phyloP scores from a whole-genome alignment of 225 moss, liverwort and hornwort species.

The Polytrichum commune region DNA sequence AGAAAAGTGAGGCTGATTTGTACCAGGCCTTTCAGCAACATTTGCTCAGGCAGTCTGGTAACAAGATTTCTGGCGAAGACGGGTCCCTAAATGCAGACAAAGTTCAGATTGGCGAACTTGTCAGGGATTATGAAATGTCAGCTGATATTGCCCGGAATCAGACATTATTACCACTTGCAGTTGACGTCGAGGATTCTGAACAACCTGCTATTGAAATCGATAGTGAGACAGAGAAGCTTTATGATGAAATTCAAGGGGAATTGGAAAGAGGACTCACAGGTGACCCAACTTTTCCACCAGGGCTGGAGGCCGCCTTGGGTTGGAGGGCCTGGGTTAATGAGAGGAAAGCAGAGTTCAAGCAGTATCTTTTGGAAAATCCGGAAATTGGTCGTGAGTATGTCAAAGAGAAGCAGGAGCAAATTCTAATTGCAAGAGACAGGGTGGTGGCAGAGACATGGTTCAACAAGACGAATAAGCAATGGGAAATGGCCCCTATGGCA shows the following conservation, averaged over 20 bases:
- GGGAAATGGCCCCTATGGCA: conserved; percentile 87
- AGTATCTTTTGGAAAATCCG: conserved; percentile 43
- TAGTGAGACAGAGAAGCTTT: conserved; percentile 32
- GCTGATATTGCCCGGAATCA: conserved; percentile 33
- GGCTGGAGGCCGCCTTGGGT: conserved; percentile 39
- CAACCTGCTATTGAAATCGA: conserved; percentile 19
- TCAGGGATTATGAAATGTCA: conserved; percentile 49
- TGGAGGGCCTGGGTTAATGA: conserved; percentile 44
- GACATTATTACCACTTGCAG: conserved; percentile 61
- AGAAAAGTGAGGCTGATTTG: conserved; percentile 25
- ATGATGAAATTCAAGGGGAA: conserved; percentile 53
- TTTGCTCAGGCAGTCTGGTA: conserved; percentile 26
- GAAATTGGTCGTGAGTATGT: conserved; percentile 45
- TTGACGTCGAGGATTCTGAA: conserved; percentile 37
- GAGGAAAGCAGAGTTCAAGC: conserved; percentile 36
- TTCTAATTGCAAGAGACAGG: conserved; percentile 84
- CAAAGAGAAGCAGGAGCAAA: conserved; percentile 52
- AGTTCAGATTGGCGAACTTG: conserved; percentile 30
- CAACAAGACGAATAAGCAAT: conserved; percentile 61
- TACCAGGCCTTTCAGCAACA: conserved; percentile 36
- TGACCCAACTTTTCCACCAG: conserved; percentile 19
- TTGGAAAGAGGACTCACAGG: conserved; percentile 35
- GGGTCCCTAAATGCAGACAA: conserved; percentile 17
- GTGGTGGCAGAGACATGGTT: conserved; percentile 80
- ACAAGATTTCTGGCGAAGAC: conserved; percentile 17